Evolutionary conservation across 495 filamentous ascomycete species (phyloP), one percentile per base, ranked within the genome.

Genomic region (Annulohypoxylon bovei): DNA sequence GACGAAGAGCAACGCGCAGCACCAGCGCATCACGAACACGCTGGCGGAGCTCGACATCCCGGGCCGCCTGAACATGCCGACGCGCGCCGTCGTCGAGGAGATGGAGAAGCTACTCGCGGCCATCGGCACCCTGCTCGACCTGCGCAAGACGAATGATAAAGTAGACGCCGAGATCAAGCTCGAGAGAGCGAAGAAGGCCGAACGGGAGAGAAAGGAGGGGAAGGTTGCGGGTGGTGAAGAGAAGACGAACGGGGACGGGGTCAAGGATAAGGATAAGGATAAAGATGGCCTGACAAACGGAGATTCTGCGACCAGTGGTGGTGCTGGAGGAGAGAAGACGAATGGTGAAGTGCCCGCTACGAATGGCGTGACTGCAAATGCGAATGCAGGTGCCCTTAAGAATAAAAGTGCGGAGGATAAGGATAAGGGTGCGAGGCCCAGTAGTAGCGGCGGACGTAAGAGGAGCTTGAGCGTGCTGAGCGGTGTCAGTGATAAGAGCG

Each of bases 131-230:
- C 79, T 99, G 16, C 84, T 99, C 1, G 95, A 99, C 68, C 83
- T 91, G 9, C 83, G 93, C 60, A 98, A 97, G 80, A 78, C 93
- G 8, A 81, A 85, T 4, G 95, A 99, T 78, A 97, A 96, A 79
- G 80, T 97, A 0, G 92, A 94, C 56, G 88, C 87, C 11, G 95
- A 99, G 81, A 88, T 96, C 57, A 88, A 87, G 62, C 81, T 96
- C 1, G 81, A 92, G 49, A 87, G 89, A 76, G 88, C 88, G 27
- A 88, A 83, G 81, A 83, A 84, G 70, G 88, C 85, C 0, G 89
- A 91, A 68, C 81, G 87, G 61, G 90, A 90, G 69, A 82, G 57
- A 11, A 40, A 11, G 27, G 32, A 39, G 53, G 53, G 14, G 7
- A 56, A 39, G 32, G 53, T n/a, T 35, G 50, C 4, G 5, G 22